These are phyloP conservation scores for Vitis hybrid DNA, from an alignment of 177 flowering plant genomes.

Conservation along the genomic window DNA sequence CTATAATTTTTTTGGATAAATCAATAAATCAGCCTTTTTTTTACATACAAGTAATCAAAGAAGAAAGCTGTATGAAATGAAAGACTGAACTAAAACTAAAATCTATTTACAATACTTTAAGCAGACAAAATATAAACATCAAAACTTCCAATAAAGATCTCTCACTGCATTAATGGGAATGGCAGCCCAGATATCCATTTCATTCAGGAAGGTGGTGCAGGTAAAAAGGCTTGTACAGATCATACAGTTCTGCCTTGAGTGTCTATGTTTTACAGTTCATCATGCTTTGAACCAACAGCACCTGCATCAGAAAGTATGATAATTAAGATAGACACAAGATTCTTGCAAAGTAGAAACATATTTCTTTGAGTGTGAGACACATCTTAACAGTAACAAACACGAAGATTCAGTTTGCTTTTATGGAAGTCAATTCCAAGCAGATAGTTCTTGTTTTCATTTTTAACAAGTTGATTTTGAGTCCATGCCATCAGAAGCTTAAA, in stretches of 20 bases:
- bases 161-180: background rate
- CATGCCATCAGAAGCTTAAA: too few species aligned
- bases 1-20: background rate
- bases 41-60: background rate
- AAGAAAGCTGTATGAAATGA: background rate
- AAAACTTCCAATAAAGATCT: background rate
- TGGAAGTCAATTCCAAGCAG: too few species aligned
- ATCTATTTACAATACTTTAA: background rate
- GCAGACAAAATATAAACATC: background rate
- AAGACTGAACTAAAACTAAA: background rate
- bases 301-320: constrained; percentile 25
- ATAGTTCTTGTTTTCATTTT: too few species aligned
- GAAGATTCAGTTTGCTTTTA: too few species aligned
- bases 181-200: background rate
- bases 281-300: constrained; percentile 35
- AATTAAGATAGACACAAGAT: background rate
- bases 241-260: constrained; percentile 1
- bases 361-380: too few species aligned
- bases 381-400: too few species aligned
- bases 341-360: background rate
- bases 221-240: constrained; percentile 1
- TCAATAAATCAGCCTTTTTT: background rate
- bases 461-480: too few species aligned
- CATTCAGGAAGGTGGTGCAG: background rate
- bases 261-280: constrained; percentile 46